A percentile compares a stretch with the other conserved stretches of the same genome.
phyloP scores from a whole-genome alignment of 179 eudicot species.

The Actinidia chinensis region DNA sequence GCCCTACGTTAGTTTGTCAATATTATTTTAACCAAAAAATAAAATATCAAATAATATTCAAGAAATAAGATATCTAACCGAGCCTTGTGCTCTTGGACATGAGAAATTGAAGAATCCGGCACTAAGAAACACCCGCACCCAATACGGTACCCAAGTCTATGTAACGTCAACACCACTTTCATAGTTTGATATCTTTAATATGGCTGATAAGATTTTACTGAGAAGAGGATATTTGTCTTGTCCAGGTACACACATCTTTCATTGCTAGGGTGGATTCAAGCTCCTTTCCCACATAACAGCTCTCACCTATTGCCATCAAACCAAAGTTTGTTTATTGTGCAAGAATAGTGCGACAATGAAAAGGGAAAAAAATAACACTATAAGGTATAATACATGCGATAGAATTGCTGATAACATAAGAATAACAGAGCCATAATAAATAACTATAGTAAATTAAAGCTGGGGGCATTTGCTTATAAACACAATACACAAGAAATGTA shows the following conservation, averaged over 20 bases:
- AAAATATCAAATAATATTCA: too few species aligned
- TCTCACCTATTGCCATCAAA: slow-evolving; percentile 68
- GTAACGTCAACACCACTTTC: background rate
- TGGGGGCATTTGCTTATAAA: background rate
- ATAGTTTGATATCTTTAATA: background rate
- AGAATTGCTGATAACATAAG: background rate
- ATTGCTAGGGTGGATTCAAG: slow-evolving; percentile 65
- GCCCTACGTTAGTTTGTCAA: too few species aligned
- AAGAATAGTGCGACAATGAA: background rate
- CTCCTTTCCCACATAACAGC: slow-evolving; percentile 96
- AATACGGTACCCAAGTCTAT: too few species aligned
- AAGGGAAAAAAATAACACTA: slow-evolving; percentile 3
- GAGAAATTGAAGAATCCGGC: too few species aligned
- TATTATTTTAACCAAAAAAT: background rate
- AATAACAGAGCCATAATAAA: background rate
- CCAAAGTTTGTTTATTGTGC: background rate
- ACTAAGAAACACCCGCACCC: too few species aligned
- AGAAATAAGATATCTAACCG: too few species aligned
- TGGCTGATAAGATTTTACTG: slow-evolving; percentile 52
- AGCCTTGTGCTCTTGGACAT: too few species aligned
- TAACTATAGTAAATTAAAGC: too few species aligned
- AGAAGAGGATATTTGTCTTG: slow-evolving; percentile 91
- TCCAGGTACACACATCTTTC: slow-evolving; percentile 97
- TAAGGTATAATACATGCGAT: background rate
- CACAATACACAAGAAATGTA: background rate